Base-by-base conservation (phyloP, 2,329 filamentous ascomycete genomes). In the Neonectria punicea region DNA sequence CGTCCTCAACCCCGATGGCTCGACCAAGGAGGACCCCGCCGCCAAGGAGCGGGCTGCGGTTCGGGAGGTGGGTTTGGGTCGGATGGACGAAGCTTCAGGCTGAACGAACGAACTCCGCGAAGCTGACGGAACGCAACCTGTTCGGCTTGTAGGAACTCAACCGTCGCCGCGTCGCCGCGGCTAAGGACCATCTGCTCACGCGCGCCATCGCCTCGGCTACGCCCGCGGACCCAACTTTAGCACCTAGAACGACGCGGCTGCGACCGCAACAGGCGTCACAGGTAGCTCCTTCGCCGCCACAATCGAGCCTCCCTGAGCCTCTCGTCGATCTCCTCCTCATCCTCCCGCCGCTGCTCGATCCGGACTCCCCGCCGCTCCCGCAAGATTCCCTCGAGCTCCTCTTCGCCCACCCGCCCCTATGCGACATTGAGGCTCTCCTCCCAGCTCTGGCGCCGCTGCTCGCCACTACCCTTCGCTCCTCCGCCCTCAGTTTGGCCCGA, bases 1-100 rank as follows among this genome's bases (percentile, higher is more conserved):
- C 2, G 75, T 89, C 28, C 81, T 91, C 5, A 87, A 88, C 67
- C 76, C 83, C 0, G 85, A 90, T 75, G 87, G 85, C 2, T 87
- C 88, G 9, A 87, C 86, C 2, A 87, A 82, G 71, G 78, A 82
- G n/a, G 81, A 85, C 68, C 78, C 81, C n/a, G 78, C 80, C 2
- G 81, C 81, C 16, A 84, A 84, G 67, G 83, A 87, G 72, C 82
- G 85, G 22, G 81, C 84, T 61, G 79, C 79, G 2, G 81, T 86
- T 2, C 80, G 79, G 46, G 78, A 87, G 73, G 88, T 89, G 70
- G 43, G 77, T 69, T 44, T 8, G 36, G 7, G 36, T 8, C 14
- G 36, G 16, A 36, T 13, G 6, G 36, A 16, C 36, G 7, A 39
- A 13, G 36, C 36, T n/a, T 6, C 16, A 16, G 14, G 36, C 36